A percentile compares a stretch with the other conserved stretches of the same genome.
phyloP scores from a whole-genome alignment of 2,329 filamentous ascomycete genomes.

The Didymella pinodella region DNA sequence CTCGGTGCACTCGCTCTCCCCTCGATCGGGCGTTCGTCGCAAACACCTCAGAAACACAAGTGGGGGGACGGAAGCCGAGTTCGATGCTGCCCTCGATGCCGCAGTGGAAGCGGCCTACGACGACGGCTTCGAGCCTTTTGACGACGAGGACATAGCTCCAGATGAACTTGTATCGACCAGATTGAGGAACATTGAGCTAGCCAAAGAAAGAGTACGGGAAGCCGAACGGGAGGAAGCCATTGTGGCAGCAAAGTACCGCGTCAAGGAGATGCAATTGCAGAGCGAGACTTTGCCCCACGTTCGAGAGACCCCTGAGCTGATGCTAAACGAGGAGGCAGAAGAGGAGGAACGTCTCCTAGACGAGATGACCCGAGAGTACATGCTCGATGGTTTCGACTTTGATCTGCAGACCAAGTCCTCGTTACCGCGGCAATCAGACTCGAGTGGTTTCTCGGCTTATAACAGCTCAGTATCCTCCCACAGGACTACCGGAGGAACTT shows the following conservation, averaged over 20 bases:
- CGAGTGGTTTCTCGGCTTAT: slow-evolving; percentile 83
- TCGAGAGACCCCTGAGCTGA: slow-evolving; percentile 48
- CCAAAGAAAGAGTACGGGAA: slow-evolving; percentile 77
- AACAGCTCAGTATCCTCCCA: slow-evolving; percentile 80
- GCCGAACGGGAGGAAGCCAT: slow-evolving; percentile 74
- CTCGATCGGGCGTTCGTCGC: slow-evolving; percentile 69
- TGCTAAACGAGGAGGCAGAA: slow-evolving; percentile 52
- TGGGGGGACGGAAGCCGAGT: slow-evolving; percentile 83
- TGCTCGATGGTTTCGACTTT: slow-evolving; percentile 83
- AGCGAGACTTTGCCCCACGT: slow-evolving; percentile 56
- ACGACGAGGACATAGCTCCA: slow-evolving; percentile 54
- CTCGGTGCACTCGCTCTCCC: slow-evolving; percentile 81
- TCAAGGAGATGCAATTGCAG: slow-evolving; percentile 57
- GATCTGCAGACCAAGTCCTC: slow-evolving; percentile 72
- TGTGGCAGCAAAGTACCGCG: slow-evolving; percentile 66
- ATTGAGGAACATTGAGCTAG: slow-evolving; percentile 72
- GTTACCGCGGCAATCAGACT: slow-evolving; percentile 80
- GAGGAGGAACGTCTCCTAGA: slow-evolving; percentile 70
- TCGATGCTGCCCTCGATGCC: slow-evolving; percentile 91
- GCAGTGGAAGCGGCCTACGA: slow-evolving; percentile 97
- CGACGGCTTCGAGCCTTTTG: slow-evolving; percentile 81
- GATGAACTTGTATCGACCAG: slow-evolving; percentile 47
- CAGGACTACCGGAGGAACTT: slow-evolving; percentile 71
- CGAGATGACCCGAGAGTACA: slow-evolving; percentile 85
- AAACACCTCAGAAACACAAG: slow-evolving; percentile 75